A percentile compares a stretch with the other conserved stretches of the same genome.
Conservation (phyloP, 441 rosid genomes). For the Pelargonium myrrhifolium region DNA sequence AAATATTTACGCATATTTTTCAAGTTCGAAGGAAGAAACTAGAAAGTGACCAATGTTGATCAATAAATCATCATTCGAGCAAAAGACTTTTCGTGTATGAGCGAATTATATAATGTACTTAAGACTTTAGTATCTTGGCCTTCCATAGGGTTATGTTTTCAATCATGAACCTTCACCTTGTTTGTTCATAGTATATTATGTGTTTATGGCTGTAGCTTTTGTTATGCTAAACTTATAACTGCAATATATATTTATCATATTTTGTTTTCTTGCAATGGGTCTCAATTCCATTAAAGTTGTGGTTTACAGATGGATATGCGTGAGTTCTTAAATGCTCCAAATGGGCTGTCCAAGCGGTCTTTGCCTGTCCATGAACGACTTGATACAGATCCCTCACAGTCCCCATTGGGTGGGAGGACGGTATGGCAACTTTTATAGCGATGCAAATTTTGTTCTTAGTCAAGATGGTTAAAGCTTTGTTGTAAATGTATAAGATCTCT, state of each 20-base stretch:
- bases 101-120: background rate
- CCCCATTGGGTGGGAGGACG: slow-evolving; percentile 46
- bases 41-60: background rate
- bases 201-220: background rate
- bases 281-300: slow-evolving; percentile 13
- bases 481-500: slow-evolving; percentile 10
- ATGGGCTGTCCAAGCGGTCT: slow-evolving; percentile 67
- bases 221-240: background rate
- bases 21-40: background rate
- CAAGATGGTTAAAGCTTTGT: background rate
- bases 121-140: background rate
- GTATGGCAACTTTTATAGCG: slow-evolving; percentile 14
- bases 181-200: background rate
- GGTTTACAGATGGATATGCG: slow-evolving; percentile 82
- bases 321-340: slow-evolving; percentile 81
- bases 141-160: background rate
- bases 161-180: background rate
- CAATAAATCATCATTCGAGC: background rate
- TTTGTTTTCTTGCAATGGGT: slow-evolving; percentile 12
- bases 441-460: slow-evolving; percentile 6
- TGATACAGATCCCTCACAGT: slow-evolving; percentile 63
- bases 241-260: background rate
- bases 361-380: slow-evolving; percentile 48
- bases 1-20: background rate
- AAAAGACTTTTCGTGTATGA: background rate